A percentile compares a stretch with the other conserved stretches of the same genome.
Conservation (phyloP, 225 moss, liverwort and hornwort genomes). For the Straminergon stramineum region DNA sequence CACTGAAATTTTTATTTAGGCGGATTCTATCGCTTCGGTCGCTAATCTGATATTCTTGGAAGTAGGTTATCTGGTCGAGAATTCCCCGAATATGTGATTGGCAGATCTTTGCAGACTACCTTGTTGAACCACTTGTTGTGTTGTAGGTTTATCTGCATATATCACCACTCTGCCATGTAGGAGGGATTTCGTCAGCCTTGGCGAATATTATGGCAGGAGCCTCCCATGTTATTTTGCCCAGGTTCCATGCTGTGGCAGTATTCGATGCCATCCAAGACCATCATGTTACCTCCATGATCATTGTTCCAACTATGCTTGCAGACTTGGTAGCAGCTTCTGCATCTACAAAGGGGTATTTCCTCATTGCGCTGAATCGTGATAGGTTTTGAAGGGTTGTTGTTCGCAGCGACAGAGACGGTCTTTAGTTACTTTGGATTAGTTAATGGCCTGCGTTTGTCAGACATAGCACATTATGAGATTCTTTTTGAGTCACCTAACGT, state of each 20-base stretch:
- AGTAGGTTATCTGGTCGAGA: background rate
- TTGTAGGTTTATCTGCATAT: constrained; percentile 81
- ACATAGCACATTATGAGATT: background rate
- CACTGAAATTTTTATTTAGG: background rate
- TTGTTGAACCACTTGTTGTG: constrained; percentile 1
- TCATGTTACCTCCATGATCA: constrained; percentile 69
- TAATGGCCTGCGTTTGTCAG: background rate
- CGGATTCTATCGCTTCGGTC: background rate
- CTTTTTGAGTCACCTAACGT: background rate
- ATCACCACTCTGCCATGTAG: constrained; percentile 79
- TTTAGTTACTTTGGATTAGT: background rate
- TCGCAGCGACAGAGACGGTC: background rate
- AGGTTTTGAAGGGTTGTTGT: background rate
- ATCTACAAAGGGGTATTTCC: constrained; percentile 30
- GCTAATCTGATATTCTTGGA: background rate
- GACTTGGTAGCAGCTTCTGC: constrained; percentile 63
- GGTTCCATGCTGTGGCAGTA: constrained; percentile 54
- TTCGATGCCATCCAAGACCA: constrained; percentile 51
- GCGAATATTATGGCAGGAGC: constrained; percentile 82
- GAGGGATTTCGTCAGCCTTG: constrained; percentile 86
- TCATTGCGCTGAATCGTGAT: background rate
- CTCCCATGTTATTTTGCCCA: constrained; percentile 82
- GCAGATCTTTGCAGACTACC: background rate
- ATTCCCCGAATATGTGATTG: background rate
- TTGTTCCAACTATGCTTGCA: constrained; percentile 77